Evolutionary conservation across 1,139 yeast species (phyloP), one percentile per base, ranked within the genome.

Genomic region (Saccharomyces hybrid): DNA sequence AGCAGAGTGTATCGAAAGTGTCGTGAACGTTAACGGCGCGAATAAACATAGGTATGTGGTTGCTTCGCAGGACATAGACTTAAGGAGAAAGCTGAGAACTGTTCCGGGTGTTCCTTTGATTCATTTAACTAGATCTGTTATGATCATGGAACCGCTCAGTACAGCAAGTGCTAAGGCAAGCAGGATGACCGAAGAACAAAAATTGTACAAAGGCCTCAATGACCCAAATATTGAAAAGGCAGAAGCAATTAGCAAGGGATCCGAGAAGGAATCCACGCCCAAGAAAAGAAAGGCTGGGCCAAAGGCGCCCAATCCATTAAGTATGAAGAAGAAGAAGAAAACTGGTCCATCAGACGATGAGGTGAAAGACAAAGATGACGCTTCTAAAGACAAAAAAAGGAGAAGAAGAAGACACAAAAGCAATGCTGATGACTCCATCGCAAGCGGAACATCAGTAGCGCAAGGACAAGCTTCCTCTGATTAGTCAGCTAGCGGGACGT

Each of bases 61-160:
- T 12, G 97, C 96, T 0, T 80, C 95, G 0, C 97, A 91, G 66
- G 83, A 87, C 64, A 78, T 80, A 48, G 78, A 80, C 29, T 75
- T 91, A 55, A 78, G 99, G 60, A 79, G 81, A 56, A 73, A 75
- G 52, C 75, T 93, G 59, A 78, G 98, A 61, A 75, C 75, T 34
- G 77, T 90, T 14, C 96, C 99, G 0, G 99, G 97, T 9, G 86
- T 89, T 2, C 99, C 99, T 0, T 72, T 93, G 61, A 75, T 91
- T 7, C 90, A 87, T 69, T 83, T 93, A 81, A 86, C 87, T 66
- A 78, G 97, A 59, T 83, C 96, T 0, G 99, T 95, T 24, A 88
- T 93, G 93, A 84, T 93, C 48, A 84, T 93, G 95, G 99, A 93
- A 71, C 97, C 97, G 12, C 75, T 91, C 61, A 86, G 96, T 52